A percentile compares a stretch with the other conserved stretches of the same genome.
Evolutionary conservation across 371 early-diverging fungal genomes (phyloP).

Genomic region (Mortierella sp.): DNA sequence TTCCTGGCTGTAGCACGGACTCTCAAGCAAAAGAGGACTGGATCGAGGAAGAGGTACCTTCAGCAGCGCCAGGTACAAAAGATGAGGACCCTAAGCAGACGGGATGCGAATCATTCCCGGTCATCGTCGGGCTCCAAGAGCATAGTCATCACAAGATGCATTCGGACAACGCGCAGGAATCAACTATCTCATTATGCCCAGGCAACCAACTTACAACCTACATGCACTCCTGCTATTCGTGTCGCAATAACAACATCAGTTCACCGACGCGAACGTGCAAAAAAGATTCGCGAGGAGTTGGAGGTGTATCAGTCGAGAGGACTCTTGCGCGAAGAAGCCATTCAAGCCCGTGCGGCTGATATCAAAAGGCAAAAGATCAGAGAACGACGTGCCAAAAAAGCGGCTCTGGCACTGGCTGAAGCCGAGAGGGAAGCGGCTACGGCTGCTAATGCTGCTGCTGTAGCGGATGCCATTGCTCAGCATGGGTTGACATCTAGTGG

Average conservation of each 20-base stretch:
- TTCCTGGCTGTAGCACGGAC: conserved; percentile 44
- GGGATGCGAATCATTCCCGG: neutral
- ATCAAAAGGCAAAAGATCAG: conserved; percentile 20
- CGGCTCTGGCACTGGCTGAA: conserved; percentile 31
- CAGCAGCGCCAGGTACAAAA: conserved; percentile 39
- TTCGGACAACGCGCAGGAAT: conserved; percentile 4
- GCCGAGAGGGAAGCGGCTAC: conserved; percentile 38
- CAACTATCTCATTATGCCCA: neutral
- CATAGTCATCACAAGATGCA: conserved; percentile 3
- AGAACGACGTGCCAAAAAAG: conserved; percentile 32
- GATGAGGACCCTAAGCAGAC: conserved; percentile 11
- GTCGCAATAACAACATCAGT: conserved; percentile 3
- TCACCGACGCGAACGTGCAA: conserved; percentile 42
- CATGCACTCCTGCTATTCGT: neutral
- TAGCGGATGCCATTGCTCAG: conserved; percentile 35
- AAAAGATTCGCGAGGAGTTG: conserved; percentile 33
- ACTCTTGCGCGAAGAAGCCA: conserved; percentile 29
- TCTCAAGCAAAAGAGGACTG: conserved; percentile 25
- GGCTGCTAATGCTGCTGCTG: conserved; percentile 34
- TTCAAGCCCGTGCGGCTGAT: conserved; percentile 24
- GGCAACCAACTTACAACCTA: neutral
- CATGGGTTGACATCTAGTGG: conserved; percentile 5
- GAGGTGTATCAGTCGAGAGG: conserved; percentile 32
- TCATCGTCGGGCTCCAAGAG: neutral
- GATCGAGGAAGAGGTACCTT: conserved; percentile 19